Evolutionary conservation across 257 asterid genomes (phyloP).

Genomic region (Salvia splendens): DNA sequence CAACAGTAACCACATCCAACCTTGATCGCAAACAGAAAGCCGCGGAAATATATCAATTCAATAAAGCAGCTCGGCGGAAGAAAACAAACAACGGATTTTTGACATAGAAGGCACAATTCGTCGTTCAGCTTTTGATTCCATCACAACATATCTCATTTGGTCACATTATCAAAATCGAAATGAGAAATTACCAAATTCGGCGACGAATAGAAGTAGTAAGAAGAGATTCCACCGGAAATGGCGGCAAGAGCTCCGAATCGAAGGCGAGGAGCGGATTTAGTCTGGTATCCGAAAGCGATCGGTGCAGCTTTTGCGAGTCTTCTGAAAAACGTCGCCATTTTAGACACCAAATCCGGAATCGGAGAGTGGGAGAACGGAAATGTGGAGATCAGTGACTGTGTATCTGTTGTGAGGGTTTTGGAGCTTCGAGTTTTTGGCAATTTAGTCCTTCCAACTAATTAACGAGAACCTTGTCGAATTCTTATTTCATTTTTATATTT

Average conservation of each 20-base stretch:
- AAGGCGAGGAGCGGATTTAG: constrained; percentile 48
- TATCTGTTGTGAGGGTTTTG: constrained; percentile 30
- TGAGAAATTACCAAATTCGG: constrained; percentile 55
- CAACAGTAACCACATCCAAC: not conserved
- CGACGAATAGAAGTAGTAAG: constrained; percentile 57
- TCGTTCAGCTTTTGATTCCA: constrained; percentile 2
- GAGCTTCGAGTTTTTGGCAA: constrained; percentile 19
- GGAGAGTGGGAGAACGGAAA: not conserved
- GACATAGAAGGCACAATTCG: not conserved
- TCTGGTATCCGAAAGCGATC: constrained; percentile 45
- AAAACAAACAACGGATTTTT: not conserved
- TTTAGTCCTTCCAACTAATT: not conserved
- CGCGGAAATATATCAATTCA: constrained; percentile 11
- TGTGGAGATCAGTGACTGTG: constrained; percentile 17
- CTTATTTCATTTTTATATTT: not conserved
- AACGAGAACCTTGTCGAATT: not conserved
- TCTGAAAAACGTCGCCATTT: constrained; percentile 54
- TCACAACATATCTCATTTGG: constrained; percentile 11
- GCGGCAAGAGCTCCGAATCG: constrained; percentile 84
- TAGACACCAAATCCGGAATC: not conserved
- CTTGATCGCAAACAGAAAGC: not conserved
- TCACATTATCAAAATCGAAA: constrained; percentile 24
- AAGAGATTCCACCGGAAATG: constrained; percentile 69
- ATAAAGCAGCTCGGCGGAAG: constrained; percentile 12
- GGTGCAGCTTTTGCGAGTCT: constrained; percentile 63